Evolutionary conservation across 768 basidiomycete genomes (phyloP).

Genomic region (Pleurotus platypus): DNA sequence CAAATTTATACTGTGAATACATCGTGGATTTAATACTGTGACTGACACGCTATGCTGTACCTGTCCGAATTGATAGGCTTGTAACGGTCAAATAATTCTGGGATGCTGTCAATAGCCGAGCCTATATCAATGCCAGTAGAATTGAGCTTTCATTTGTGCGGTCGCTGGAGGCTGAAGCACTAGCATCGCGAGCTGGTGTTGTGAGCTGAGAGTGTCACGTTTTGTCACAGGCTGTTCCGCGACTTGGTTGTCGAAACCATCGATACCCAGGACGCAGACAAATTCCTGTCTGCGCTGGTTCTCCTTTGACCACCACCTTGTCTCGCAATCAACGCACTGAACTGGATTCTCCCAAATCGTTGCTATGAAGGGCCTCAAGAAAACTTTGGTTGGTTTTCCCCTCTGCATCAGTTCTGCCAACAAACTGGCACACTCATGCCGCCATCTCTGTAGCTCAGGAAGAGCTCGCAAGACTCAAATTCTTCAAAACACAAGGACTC

Average conservation of each 20-base stretch:
- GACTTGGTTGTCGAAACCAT: slow-evolving; percentile 21
- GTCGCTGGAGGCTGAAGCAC: too few relatives aligned
- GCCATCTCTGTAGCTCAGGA: slow-evolving; percentile 49
- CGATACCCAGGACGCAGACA: slow-evolving; percentile 12
- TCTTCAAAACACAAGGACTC: slow-evolving; percentile 66
- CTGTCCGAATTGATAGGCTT: too few relatives aligned
- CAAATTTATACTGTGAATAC: too few relatives aligned
- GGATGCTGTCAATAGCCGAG: too few relatives aligned
- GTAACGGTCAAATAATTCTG: too few relatives aligned
- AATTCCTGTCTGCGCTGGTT: slow-evolving; percentile 6
- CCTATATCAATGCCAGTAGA: too few relatives aligned
- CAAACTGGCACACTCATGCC: not conserved
- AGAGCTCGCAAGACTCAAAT: slow-evolving; percentile 60
- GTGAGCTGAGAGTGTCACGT: too few relatives aligned
- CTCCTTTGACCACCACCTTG: not conserved
- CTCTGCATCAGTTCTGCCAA: slow-evolving; percentile 15
- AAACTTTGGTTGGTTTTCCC: slow-evolving; percentile 59
- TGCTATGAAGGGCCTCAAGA: slow-evolving; percentile 82
- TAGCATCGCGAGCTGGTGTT: too few relatives aligned
- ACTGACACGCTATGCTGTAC: too few relatives aligned
- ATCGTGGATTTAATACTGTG: too few relatives aligned
- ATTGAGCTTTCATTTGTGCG: too few relatives aligned
- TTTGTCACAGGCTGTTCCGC: slow-evolving; percentile 11
- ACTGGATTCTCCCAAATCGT: slow-evolving; percentile 7
- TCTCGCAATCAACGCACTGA: not conserved